These are phyloP conservation scores for Crithidia acanthocephali DNA, from an alignment of 208 protist genomes.

Conservation along the genomic window DNA sequence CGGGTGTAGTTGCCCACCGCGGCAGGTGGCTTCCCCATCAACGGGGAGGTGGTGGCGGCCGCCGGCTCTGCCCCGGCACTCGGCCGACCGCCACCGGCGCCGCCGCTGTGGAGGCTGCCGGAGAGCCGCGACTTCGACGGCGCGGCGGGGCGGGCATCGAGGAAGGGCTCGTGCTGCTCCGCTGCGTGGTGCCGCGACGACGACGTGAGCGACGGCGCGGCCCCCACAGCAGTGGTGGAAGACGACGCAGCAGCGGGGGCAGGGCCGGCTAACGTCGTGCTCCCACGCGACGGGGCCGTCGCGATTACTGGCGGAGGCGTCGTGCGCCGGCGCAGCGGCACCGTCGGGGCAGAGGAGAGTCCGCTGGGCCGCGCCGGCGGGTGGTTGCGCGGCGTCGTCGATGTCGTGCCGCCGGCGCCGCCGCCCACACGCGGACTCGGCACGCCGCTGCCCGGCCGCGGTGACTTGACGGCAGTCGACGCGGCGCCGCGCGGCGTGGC, in stretches of 20 bases:
- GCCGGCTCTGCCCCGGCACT: not conserved
- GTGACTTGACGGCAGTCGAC: not conserved
- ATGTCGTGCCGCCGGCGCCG: not conserved
- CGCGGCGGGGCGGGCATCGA: not conserved
- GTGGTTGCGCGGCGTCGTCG: not conserved
- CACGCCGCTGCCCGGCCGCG: not conserved
- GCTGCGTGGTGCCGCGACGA: not conserved
- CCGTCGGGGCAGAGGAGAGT: slow-evolving; percentile 4
- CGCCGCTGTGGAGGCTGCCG: not conserved
- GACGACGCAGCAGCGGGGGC: not conserved
- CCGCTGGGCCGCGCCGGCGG: slow-evolving; percentile 3
- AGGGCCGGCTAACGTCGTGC: not conserved
- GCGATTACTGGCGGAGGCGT: slow-evolving; percentile 4
- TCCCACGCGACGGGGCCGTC: not conserved
- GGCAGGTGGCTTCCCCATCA: not conserved
- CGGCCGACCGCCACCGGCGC: not conserved
- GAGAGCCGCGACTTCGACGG: not conserved
- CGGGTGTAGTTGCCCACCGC: slow-evolving; percentile 11
- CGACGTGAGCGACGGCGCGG: not conserved
- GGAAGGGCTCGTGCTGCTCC: slow-evolving; percentile 16
- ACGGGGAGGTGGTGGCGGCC: not conserved
- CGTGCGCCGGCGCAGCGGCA: slow-evolving; percentile 1
- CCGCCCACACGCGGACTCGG: not conserved
- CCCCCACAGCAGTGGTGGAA: not conserved
- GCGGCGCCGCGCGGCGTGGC: not conserved